A percentile compares a stretch with the other conserved stretches of the same genome.
Conservation (phyloP, 1,139 yeast species). For the Debaryomyces fabryi region DNA sequence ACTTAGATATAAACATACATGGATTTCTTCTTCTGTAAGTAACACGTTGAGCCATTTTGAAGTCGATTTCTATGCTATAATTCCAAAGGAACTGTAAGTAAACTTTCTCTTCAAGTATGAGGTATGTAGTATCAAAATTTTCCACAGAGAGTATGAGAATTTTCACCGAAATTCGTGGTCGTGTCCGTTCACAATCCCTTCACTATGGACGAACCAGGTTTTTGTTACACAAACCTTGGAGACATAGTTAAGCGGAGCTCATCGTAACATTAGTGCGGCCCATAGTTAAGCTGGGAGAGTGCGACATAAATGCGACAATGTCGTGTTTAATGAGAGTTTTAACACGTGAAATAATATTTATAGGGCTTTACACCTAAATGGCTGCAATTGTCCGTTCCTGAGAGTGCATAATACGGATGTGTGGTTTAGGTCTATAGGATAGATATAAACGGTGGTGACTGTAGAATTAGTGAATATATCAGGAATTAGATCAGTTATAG, state of each 20-base stretch:
- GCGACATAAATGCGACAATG: neutral
- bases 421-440: neutral
- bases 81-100: slow-evolving; percentile 7
- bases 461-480: neutral
- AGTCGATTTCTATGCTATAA: slow-evolving; percentile 8
- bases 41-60: slow-evolving; percentile 53
- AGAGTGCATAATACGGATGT: neutral
- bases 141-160: slow-evolving; percentile 7
- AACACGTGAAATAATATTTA: neutral
- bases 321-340: neutral
- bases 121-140: slow-evolving; percentile 5
- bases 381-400: neutral
- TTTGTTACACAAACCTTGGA: neutral
- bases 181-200: neutral
- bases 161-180: slow-evolving; percentile 2
- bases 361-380: neutral
- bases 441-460: neutral
- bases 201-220: neutral
- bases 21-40: slow-evolving; percentile 58
- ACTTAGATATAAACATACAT: slow-evolving; percentile 18
- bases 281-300: neutral
- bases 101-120: slow-evolving; percentile 1
- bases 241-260: neutral
- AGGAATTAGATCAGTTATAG: too few species aligned
- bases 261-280: neutral